A percentile compares a stretch with the other conserved stretches of the same genome.
Conservation (phyloP, 768 basidiomycete genomes). For the Sarcodon aspratus region DNA sequence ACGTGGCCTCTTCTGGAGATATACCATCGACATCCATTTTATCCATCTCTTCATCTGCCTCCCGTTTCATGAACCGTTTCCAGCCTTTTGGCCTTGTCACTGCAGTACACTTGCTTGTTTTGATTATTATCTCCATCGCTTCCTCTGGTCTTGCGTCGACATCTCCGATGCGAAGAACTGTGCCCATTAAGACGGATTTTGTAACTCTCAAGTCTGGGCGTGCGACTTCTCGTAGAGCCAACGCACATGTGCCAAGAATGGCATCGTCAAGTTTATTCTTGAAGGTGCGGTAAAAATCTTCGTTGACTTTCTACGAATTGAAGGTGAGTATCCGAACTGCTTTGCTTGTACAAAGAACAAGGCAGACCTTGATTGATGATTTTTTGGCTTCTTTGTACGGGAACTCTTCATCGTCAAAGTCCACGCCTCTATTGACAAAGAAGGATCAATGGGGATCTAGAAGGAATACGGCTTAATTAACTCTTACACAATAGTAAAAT, state of each 20-base stretch:
- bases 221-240: conserved; percentile 49
- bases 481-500: conserved; percentile 63
- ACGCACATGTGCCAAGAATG: conserved; percentile 50
- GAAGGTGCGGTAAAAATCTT: conserved; percentile 54
- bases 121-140: conserved; percentile 63
- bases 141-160: conserved; percentile 52
- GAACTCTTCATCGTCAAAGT: conserved; percentile 71
- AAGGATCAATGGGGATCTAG: conserved; percentile 2
- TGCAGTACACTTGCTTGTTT: conserved; percentile 73
- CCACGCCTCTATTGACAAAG: conserved; percentile 51
- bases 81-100: conserved; percentile 56
- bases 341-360: neutral
- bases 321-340: neutral
- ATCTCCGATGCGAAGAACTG: conserved; percentile 71
- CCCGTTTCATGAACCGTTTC: conserved; percentile 59
- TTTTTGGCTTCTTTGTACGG: conserved; percentile 60
- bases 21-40: conserved; percentile 18
- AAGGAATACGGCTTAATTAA: neutral
- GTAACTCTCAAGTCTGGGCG: conserved; percentile 54
- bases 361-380: conserved; percentile 54
- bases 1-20: conserved; percentile 12
- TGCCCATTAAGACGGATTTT: conserved; percentile 56
- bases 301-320: conserved; percentile 50
- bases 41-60: conserved; percentile 13
- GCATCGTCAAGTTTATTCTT: conserved; percentile 31